phyloP scores from a whole-genome alignment of 345 rosid species.

The Heritiera littoralis region DNA sequence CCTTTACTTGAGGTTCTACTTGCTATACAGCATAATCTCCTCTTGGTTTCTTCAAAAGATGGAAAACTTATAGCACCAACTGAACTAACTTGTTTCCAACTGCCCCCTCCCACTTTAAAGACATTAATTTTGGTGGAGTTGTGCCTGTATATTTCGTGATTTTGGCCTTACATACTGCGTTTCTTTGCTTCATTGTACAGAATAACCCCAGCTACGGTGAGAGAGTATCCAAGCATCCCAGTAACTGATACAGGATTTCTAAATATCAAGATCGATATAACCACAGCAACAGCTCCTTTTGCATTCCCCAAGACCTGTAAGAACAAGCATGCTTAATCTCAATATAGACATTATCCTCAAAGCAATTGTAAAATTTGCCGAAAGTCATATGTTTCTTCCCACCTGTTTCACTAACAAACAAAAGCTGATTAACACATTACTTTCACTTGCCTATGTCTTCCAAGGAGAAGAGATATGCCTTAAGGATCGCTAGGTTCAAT shows the following conservation, averaged over 20 bases:
- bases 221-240: slow-evolving; percentile 46
- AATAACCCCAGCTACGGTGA: slow-evolving; percentile 44
- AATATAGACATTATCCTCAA: neutral
- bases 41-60: neutral
- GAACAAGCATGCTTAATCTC: neutral
- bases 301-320: slow-evolving; percentile 50
- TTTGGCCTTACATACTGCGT: slow-evolving; percentile 27
- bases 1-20: neutral
- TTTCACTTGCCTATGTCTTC: neutral
- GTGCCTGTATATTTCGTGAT: neutral
- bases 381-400: neutral
- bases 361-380: neutral
- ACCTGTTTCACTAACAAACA: neutral
- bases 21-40: neutral
- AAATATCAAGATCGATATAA: slow-evolving; percentile 42
- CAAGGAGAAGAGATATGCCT: neutral
- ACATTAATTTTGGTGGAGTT: neutral
- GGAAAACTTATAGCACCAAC: neutral
- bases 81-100: neutral
- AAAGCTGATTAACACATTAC: neutral
- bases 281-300: slow-evolving; percentile 48
- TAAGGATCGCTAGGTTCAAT: neutral
- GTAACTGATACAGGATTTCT: slow-evolving; percentile 46
- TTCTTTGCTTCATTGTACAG: slow-evolving; percentile 50
- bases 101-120: neutral